Conservation (phyloP, 176 grass and related monocot genomes). For the Triticum dicoccoides region DNA sequence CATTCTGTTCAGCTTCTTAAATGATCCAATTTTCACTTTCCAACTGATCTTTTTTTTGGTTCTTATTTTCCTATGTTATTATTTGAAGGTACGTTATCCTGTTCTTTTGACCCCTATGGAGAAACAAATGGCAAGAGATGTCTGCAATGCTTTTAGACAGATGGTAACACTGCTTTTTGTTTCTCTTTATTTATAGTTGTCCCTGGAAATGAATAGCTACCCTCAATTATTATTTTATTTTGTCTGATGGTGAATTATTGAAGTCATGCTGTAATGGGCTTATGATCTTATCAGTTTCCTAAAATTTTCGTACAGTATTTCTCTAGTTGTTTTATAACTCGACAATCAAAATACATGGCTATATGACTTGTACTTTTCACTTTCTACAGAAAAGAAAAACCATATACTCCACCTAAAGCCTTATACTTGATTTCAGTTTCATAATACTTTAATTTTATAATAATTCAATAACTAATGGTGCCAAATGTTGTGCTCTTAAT, state of each 20-base stretch:
- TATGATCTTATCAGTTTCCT: neutral
- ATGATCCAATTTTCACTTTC: constrained; percentile 10
- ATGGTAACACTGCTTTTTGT: constrained; percentile 47
- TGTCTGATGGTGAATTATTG: neutral
- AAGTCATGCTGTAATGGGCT: neutral
- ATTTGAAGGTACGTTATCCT: constrained; percentile 89
- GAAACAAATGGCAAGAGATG: constrained; percentile 98
- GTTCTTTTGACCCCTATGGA: constrained; percentile 86
- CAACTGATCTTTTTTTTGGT: neutral
- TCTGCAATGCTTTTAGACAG: constrained; percentile 89
- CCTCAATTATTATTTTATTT: constrained; percentile 5
- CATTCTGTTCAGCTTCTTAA: constrained; percentile 8
- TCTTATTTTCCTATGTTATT: constrained; percentile 27
- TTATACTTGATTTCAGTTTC: neutral
- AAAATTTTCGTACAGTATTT: neutral
- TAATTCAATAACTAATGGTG: neutral
- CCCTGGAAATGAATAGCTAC: neutral
- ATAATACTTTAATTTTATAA: neutral
- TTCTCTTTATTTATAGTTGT: constrained; percentile 23
- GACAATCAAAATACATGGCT: neutral
- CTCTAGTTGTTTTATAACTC: neutral
- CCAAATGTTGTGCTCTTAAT: neutral
- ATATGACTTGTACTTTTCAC: neutral
- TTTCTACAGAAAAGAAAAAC: neutral
- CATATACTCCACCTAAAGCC: neutral